Evolutionary conservation across 257 asterid species (phyloP), one percentile per base, ranked within the genome.

Genomic region (Eucommia ulmoides): DNA sequence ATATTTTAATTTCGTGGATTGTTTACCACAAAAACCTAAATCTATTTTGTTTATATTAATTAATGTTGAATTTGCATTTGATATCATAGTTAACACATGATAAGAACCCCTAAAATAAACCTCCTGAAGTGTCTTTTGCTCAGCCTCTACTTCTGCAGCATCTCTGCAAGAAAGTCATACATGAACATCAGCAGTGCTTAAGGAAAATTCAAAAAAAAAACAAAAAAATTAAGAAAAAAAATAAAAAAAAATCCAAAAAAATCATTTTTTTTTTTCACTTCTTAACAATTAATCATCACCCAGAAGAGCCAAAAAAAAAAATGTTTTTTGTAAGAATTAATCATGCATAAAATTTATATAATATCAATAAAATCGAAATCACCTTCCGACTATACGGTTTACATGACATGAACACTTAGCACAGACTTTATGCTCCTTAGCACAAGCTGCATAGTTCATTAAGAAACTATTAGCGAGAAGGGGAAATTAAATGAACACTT

Each of bases 371-470:
- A 42, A 42, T 10, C 8, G 7, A 16, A 3, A 10, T 35, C 16
- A 80, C 97, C 91, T 83, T 70, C 97, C 94, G 54, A 87, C 53
- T 20, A 73, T 48, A 10, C 64, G 70, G 23, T 50, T 80, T 61
- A 76, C 94, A 22, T 73, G 81, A 66, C 97, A 84, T 0, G 84
- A 81, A 42, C 97, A 87, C 66, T 87, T 87, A 38, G 97, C 97
- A 52, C 97, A 87, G 44, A 83, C 81, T 2, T 68, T 42, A 44
- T 83, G 80, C 80, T 87, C 91, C 94, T 78, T 87, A n/a, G 94
- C 93, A 65, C 97, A 87, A 20, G 77, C 97, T 87, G 69, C 59
- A 66, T 24, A 48, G 19, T 18, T 29, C 20, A 45, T 2, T 50
- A 51, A 56, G 33, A 17, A 53, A 18, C 21, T 11, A 19, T 18